Percentiles rank a stretch among this genome's conserved stretches.
Conservation (phyloP, 495 filamentous ascomycete species). For the Lasiosphaeria miniovina region DNA sequence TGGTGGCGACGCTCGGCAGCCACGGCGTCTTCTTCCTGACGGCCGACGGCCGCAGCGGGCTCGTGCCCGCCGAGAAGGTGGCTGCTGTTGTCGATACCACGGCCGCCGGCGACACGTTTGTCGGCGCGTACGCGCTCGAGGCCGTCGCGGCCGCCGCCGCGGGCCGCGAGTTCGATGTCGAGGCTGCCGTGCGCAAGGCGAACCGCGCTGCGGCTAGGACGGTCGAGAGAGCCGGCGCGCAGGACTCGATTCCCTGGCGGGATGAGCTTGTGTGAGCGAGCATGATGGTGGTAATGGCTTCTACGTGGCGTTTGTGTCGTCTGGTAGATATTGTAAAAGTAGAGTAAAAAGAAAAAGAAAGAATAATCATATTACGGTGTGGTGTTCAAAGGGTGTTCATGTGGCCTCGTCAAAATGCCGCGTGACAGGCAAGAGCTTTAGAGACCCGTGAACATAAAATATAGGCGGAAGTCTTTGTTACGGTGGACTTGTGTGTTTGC, state of each 20-base stretch:
- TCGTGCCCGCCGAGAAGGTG: constrained; percentile 51
- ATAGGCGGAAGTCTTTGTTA: too few relatives aligned
- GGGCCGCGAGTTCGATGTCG: constrained; percentile 48
- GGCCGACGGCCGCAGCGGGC: constrained; percentile 28
- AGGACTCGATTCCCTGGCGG: constrained; percentile 83
- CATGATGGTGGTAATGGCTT: neutral
- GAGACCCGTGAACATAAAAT: too few relatives aligned
- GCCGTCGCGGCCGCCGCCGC: constrained; percentile 44
- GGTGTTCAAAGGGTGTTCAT: too few relatives aligned
- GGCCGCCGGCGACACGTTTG: constrained; percentile 91
- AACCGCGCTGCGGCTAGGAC: constrained; percentile 71
- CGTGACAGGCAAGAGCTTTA: too few relatives aligned
- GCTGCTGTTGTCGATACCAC: constrained; percentile 87
- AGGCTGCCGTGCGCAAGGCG: constrained; percentile 61
- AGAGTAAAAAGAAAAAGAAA: neutral
- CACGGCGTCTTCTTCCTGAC: constrained; percentile 66
- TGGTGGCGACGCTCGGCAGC: constrained; percentile 79
- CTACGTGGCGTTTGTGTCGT: too few relatives aligned
- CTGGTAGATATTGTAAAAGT: neutral
- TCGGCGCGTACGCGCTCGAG: constrained; percentile 78
- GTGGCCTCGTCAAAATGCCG: too few relatives aligned
- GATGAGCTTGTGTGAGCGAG: constrained; percentile 58
- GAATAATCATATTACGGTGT: neutral
- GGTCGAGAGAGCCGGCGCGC: constrained; percentile 76
- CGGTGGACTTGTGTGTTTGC: too few relatives aligned